Conservation (phyloP, 768 basidiomycete genomes). For the Mycena leptocephala region DNA sequence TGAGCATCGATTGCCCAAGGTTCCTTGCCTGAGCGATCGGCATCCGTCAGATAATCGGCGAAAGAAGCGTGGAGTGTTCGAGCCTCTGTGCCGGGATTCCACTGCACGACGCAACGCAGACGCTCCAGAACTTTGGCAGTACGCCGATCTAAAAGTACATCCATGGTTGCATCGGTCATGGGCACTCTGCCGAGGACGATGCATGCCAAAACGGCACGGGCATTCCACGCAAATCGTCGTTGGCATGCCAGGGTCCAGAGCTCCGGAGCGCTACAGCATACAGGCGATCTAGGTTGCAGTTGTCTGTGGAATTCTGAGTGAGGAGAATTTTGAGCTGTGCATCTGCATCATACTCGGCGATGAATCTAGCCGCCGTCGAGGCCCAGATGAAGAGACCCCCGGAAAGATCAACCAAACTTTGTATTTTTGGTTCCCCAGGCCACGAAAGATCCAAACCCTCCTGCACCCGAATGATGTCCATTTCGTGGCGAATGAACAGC, state of each 20-base stretch:
- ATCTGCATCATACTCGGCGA: not conserved
- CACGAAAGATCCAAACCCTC: not conserved
- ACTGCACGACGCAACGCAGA: slow-evolving; percentile 7
- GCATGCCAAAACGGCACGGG: not conserved
- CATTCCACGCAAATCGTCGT: too few species aligned
- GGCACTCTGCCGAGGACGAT: not conserved
- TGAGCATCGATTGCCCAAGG: not conserved
- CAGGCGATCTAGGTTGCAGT: not conserved
- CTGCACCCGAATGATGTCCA: not conserved
- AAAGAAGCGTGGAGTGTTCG: not conserved
- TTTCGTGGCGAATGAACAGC: not conserved
- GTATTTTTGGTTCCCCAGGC: not conserved
- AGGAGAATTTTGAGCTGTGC: not conserved
- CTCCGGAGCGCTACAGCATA: not conserved
- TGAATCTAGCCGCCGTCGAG: not conserved
- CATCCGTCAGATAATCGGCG: not conserved
- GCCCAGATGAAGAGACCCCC: not conserved
- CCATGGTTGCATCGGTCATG: not conserved
- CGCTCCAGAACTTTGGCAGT: not conserved
- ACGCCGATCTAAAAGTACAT: not conserved
- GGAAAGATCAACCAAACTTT: not conserved
- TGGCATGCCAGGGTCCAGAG: not conserved
- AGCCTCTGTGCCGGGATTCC: not conserved
- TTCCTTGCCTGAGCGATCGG: not conserved
- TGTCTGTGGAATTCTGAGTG: not conserved